These are phyloP conservation scores for Cystobasidiaceae sp. DNA, from an alignment of 1,284 basidiomycete species.

Conservation along the genomic window DNA sequence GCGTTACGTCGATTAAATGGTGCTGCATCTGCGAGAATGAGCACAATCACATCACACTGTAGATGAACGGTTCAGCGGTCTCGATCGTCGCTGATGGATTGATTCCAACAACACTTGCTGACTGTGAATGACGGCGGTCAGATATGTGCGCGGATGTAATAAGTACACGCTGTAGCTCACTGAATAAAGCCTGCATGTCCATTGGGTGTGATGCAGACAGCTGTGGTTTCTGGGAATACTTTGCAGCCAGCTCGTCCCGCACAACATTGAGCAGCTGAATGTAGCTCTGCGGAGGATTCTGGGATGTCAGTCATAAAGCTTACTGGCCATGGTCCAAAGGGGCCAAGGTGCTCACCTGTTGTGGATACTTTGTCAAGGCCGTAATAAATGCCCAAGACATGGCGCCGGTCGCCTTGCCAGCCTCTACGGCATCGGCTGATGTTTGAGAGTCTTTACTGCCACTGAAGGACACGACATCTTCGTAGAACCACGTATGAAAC, in stretches of 20 bases:
- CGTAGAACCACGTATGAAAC: too few relatives aligned
- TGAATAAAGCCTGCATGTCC: slow-evolving; percentile 36
- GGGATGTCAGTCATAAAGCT: slow-evolving; percentile 47
- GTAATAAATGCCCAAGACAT: slow-evolving; percentile 35
- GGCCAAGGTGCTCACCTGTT: slow-evolving; percentile 17
- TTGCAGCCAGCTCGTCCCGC: slow-evolving; percentile 53
- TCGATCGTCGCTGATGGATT: too few relatives aligned
- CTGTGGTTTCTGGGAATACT: slow-evolving; percentile 53
- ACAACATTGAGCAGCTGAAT: slow-evolving; percentile 68
- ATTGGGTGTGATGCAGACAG: slow-evolving; percentile 38
- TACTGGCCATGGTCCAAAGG: background rate
- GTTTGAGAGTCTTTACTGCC: slow-evolving; percentile 47
- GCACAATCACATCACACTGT: too few relatives aligned
- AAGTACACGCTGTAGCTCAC: too few relatives aligned
- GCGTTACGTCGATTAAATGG: too few relatives aligned
- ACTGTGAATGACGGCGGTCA: too few relatives aligned
- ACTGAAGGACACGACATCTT: slow-evolving; percentile 46
- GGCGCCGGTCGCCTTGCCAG: slow-evolving; percentile 48
- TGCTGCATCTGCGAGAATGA: too few relatives aligned
- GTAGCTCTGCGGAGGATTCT: slow-evolving; percentile 70
- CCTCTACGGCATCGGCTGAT: slow-evolving; percentile 47
- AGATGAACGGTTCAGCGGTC: too few relatives aligned
- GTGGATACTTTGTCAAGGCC: slow-evolving; percentile 29
- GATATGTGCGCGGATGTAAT: too few relatives aligned
- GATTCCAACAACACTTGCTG: too few relatives aligned